Conservation (phyloP, 148 eudicot genomes). For the Pharnaceum exiguum region DNA sequence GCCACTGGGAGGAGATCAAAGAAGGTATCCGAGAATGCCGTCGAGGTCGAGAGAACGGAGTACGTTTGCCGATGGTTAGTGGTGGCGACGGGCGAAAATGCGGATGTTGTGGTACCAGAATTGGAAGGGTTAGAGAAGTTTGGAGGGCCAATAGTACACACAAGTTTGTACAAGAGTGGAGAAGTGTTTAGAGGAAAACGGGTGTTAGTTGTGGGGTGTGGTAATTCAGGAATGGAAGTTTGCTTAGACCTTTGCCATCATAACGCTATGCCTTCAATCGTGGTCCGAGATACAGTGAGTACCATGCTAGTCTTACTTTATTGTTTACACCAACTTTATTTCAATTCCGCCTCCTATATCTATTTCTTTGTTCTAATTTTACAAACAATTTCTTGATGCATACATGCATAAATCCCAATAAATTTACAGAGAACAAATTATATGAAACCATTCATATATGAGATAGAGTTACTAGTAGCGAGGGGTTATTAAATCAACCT, state of each 20-base stretch:
- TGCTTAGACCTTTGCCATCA: conserved; percentile 80
- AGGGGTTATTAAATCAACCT: no score
- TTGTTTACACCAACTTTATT: neutral
- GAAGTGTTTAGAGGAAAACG: conserved; percentile 47
- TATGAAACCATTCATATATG: no score
- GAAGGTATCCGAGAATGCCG: neutral
- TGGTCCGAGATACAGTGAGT: conserved; percentile 77
- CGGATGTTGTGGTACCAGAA: conserved; percentile 64
- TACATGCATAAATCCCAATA: no score
- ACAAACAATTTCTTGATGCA: no score
- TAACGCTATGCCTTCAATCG: conserved; percentile 64
- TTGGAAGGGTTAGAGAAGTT: conserved; percentile 52
- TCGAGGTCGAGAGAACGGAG: conserved; percentile 25
- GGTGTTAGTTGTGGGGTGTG: conserved; percentile 86
- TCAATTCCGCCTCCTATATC: neutral
- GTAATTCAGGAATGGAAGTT: conserved; percentile 92
- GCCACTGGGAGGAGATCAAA: no score
- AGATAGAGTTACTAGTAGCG: no score
- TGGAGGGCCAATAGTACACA: conserved; percentile 46
- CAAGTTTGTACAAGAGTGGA: conserved; percentile 65
- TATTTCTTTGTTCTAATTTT: no score
- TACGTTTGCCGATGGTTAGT: conserved; percentile 59
- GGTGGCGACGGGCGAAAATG: conserved; percentile 95
- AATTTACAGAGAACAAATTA: no score
- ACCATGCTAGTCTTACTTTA: neutral